phyloP scores from a whole-genome alignment of 2,329 filamentous ascomycete species.

The Ustulina deusta region DNA sequence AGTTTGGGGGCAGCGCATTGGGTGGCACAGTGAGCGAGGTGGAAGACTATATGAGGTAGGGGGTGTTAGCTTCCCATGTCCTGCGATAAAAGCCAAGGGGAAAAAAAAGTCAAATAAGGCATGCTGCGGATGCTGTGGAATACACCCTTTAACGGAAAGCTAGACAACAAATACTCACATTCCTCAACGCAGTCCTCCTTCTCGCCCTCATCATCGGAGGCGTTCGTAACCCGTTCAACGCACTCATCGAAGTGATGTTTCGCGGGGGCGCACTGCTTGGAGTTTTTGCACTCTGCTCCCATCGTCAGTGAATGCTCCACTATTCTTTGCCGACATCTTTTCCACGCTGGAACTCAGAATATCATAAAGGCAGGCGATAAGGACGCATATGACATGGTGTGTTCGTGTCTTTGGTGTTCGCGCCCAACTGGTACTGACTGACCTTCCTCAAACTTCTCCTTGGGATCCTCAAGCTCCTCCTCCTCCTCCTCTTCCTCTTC shows the following conservation, averaged over 20 bases:
- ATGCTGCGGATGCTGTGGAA: not conserved
- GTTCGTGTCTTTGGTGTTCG: slow-evolving; percentile 18
- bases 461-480: slow-evolving; percentile 84
- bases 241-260: slow-evolving; percentile 99
- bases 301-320: slow-evolving; percentile 27
- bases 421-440: slow-evolving; percentile 69
- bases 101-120: not conserved
- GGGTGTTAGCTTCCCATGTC: slow-evolving; percentile 14
- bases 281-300: slow-evolving; percentile 84
- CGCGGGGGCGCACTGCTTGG: slow-evolving; percentile 82
- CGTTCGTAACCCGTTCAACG: slow-evolving; percentile 86
- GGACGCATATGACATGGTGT: slow-evolving; percentile 18
- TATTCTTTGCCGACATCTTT: not conserved
- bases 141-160: not conserved
- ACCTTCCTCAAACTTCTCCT: slow-evolving; percentile 94
- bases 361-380: slow-evolving; percentile 6
- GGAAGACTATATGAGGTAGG: slow-evolving; percentile 79
- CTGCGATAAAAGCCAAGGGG: not conserved
- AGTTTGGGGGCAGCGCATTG: slow-evolving; percentile 96
- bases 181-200: slow-evolving; percentile 99
- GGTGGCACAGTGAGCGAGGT: slow-evolving; percentile 94
- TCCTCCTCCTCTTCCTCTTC: slow-evolving; percentile 86
- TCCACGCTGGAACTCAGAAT: slow-evolving; percentile 9
- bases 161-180: slow-evolving; percentile 73
- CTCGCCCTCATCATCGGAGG: slow-evolving; percentile 81